These are phyloP conservation scores for Thraustochytrium striatum DNA, from an alignment of 352 stramenopile species.

Conservation along the genomic window DNA sequence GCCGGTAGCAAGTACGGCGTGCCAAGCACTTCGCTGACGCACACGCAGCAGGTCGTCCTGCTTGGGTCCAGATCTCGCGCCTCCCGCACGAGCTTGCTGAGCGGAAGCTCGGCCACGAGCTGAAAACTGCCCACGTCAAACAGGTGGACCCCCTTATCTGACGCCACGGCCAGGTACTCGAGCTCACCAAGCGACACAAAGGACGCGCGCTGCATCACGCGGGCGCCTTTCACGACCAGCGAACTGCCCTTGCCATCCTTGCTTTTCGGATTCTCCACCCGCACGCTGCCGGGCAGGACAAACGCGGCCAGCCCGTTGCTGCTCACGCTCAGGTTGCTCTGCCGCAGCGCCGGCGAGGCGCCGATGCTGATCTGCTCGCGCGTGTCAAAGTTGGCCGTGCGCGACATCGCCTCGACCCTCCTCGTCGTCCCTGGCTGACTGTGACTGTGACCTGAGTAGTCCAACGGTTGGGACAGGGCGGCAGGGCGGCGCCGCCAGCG, in stretches of 20 bases:
- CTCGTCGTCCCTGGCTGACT: too few relatives aligned
- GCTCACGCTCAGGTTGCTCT: slow-evolving; percentile 32
- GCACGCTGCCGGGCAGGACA: not conserved
- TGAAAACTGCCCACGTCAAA: not conserved
- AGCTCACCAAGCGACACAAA: slow-evolving; percentile 16
- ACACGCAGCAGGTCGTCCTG: not conserved
- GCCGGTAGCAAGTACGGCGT: not conserved
- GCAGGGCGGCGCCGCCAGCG: too few relatives aligned
- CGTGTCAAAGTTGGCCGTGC: not conserved
- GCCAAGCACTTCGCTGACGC: not conserved
- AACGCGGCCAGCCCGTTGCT: slow-evolving; percentile 6
- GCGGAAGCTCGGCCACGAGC: not conserved
- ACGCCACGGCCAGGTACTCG: slow-evolving; percentile 30
- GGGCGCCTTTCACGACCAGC: not conserved
- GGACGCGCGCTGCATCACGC: not conserved
- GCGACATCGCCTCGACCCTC: not conserved
- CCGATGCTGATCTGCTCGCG: not conserved
- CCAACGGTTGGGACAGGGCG: too few relatives aligned
- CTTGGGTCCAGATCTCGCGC: not conserved
- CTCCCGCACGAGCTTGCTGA: not conserved
- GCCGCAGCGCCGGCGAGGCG: slow-evolving; percentile 7
- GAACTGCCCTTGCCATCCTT: not conserved
- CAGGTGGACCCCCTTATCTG: slow-evolving; percentile 29
- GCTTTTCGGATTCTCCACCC: slow-evolving; percentile 10
- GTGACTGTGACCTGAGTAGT: too few relatives aligned